Evolutionary conservation across 2,329 filamentous ascomycete species (phyloP), one percentile per base, ranked within the genome.

Genomic region (Xylaria sp.): DNA sequence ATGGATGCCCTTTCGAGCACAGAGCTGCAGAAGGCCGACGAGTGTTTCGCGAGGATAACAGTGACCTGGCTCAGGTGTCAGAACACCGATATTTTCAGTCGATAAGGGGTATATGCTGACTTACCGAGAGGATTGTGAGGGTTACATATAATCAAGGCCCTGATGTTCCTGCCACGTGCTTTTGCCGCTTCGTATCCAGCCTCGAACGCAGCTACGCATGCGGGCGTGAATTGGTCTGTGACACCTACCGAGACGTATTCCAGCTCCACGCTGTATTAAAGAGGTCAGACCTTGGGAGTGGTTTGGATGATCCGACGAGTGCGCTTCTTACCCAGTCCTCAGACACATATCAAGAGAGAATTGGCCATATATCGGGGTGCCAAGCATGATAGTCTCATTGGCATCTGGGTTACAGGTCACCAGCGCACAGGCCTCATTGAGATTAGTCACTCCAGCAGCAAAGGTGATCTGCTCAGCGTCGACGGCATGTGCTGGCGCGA

Each of bases 381-480:
- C 73, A 13, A 76, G 63, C 31, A 76, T 34, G 55, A 76, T 65
- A 59, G 12, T 66, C 28, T 37, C 75, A 62, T 3, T 63, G 7
- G 41, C 54, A 41, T 64, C 63, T 0, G 74, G 71, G 48, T 75
- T 59, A n/a, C 74, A 75, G 12, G 73, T 73, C 37, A 76, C 15
- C 28, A 72, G 23, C 3, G 74, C 70, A 41, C 73, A 75, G 13
- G 69, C 70, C 60, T 76, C 74, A 41, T 73, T 76, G 1, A 75
- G 55, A 39, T 64, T 66, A 5, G 74, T 76, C 2, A 76, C 73
- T 0, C 74, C 74, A 5, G 73, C 72, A 1, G 71, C 71, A 41
- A 74, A 76, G 2, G 74, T 75, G 63, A 76, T 70, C 20, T 76
- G 54, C 52, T 76, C 73, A n/a, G 68, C 64, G 39, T 72, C 69